Conservation (phyloP, 2,329 filamentous ascomycete genomes). For the Claviceps cyperi region DNA sequence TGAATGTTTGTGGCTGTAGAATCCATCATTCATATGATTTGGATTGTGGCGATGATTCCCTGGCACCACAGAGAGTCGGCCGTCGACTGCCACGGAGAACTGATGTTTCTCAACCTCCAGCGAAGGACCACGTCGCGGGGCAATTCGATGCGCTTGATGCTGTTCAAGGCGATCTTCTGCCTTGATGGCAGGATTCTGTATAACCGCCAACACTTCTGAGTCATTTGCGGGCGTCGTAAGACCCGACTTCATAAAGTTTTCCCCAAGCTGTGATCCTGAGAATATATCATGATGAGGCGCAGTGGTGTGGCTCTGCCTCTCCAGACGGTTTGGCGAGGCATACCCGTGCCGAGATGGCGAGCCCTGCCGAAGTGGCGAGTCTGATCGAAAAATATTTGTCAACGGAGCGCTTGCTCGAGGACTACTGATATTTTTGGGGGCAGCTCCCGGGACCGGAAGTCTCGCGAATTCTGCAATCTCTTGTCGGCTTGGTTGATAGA, state of each 20-base stretch:
- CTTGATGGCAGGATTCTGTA: constrained; percentile 5
- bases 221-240: constrained; percentile 23
- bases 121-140: background rate
- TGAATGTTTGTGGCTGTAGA: constrained; percentile 13
- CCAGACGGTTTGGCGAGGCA: constrained; percentile 8
- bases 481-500: constrained; percentile 13
- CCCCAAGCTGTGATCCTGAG: constrained; percentile 23
- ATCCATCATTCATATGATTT: constrained; percentile 20
- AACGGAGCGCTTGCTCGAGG: constrained; percentile 1
- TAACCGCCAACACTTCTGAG: constrained; percentile 6
- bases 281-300: constrained; percentile 15
- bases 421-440: constrained; percentile 6
- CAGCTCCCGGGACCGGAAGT: constrained; percentile 20
- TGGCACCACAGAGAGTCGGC: constrained; percentile 18
- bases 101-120: constrained; percentile 1
- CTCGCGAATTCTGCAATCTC: constrained; percentile 20
- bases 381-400: constrained; percentile 10
- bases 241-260: constrained; percentile 25
- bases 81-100: constrained; percentile 3
- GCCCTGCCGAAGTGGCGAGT: constrained; percentile 8
- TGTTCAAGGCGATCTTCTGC: background rate
- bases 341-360: constrained; percentile 4
- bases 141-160: background rate
- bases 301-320: background rate
- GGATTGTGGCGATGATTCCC: constrained; percentile 12